These are phyloP conservation scores for Vickermania ingenoplastis DNA, from an alignment of 208 protist species.

Conservation along the genomic window DNA sequence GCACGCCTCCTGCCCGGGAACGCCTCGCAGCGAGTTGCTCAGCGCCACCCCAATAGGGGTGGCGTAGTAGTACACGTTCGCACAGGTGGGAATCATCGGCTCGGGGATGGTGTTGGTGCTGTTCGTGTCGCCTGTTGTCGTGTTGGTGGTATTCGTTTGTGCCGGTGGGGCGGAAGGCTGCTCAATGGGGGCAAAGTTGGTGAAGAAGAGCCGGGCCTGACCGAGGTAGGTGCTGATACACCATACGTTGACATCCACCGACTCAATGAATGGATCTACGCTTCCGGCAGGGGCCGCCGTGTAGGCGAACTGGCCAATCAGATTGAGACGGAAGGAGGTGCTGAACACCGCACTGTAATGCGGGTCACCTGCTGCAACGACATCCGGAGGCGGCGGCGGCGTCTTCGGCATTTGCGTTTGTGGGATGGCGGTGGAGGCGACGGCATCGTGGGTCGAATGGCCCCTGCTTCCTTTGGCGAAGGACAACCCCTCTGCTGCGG, in stretches of 20 bases:
- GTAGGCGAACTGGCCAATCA: slow-evolving; percentile 65
- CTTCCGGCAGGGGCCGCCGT: slow-evolving; percentile 14
- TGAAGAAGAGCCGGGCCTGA: slow-evolving; percentile 39
- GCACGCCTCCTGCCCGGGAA: slow-evolving; percentile 52
- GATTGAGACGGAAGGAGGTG: slow-evolving; percentile 43
- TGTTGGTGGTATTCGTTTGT: slow-evolving; percentile 7
- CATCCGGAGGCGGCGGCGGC: slow-evolving; percentile 8
- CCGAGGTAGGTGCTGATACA: slow-evolving; percentile 41
- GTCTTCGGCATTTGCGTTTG: slow-evolving; percentile 9
- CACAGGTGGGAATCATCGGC: slow-evolving; percentile 30
- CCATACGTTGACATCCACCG: slow-evolving; percentile 36
- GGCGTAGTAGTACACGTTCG: slow-evolving; percentile 74
- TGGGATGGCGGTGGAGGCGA: slow-evolving; percentile 19
- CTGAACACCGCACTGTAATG: slow-evolving; percentile 17
- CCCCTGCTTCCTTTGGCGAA: too few species aligned
- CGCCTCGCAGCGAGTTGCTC: slow-evolving; percentile 44
- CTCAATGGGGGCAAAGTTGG: slow-evolving; percentile 26
- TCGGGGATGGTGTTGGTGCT: background rate
- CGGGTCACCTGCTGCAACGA: slow-evolving; percentile 3
- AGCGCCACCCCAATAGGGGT: slow-evolving; percentile 30
- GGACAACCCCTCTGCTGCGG: too few species aligned
- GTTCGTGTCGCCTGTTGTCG: background rate
- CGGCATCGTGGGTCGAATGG: too few species aligned
- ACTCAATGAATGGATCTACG: slow-evolving; percentile 28
- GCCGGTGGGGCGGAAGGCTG: slow-evolving; percentile 8